Evolutionary conservation across 1,139 yeast species (phyloP).

Genomic region (Protomyces inouyei): DNA sequence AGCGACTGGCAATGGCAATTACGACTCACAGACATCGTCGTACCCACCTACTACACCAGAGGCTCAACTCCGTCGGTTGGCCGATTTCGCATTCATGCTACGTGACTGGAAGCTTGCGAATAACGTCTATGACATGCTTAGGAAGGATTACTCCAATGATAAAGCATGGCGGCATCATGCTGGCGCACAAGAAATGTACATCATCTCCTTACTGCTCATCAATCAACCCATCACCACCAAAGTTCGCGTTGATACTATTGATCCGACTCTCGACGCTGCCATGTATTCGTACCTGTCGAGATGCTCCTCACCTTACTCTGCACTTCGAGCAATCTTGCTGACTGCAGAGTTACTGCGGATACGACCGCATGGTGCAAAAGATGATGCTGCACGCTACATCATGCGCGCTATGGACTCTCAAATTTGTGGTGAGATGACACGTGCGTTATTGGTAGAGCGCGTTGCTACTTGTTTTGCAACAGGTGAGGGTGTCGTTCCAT

Average conservation of each 20-base stretch:
- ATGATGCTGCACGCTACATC: conserved; percentile 25
- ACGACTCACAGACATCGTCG: conserved; percentile 48
- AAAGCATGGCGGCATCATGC: conserved; percentile 83
- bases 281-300: conserved; percentile 60
- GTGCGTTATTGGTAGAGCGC: conserved; percentile 32
- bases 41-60: conserved; percentile 64
- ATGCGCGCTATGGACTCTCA: conserved; percentile 20
- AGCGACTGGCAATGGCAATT: conserved; percentile 35
- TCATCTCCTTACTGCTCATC: conserved; percentile 64
- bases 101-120: conserved; percentile 84
- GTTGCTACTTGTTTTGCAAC: conserved; percentile 30
- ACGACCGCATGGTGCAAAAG: conserved; percentile 18
- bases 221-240: conserved; percentile 62
- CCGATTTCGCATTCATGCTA: conserved; percentile 87
- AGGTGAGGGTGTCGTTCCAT: conserved; percentile 25
- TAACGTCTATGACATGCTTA: conserved; percentile 73
- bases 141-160: conserved; percentile 71
- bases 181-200: conserved; percentile 81
- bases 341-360: conserved; percentile 13
- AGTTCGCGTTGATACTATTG: conserved; percentile 56
- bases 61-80: conserved; percentile 71
- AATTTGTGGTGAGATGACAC: conserved; percentile 27
- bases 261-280: conserved; percentile 63
- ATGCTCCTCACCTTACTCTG: conserved; percentile 57
- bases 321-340: conserved; percentile 46